Base-by-base conservation (phyloP, 2,329 filamentous ascomycete species). In the Pseudomassariella vexata region DNA sequence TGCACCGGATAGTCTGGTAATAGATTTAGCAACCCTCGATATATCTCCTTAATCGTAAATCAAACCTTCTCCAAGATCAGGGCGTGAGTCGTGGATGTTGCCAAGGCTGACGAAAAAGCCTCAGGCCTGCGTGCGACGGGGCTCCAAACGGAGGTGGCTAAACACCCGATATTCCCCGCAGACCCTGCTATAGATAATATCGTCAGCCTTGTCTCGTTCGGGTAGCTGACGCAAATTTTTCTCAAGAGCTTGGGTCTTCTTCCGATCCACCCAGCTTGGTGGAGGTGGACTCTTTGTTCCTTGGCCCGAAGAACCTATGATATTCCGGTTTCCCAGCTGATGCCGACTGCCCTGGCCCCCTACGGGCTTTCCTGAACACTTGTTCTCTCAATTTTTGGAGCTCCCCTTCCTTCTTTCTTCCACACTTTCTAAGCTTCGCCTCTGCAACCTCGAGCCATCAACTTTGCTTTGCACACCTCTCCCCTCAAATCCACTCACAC, bases 401-500 rank as follows among this genome's bases (percentile, higher is more conserved):
- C 49, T 50, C 48, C 41, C 40, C 45, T 48, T 46, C 45, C 35
- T 46, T 48, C 49, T 53, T 45, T 44, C 43, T 48, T 40, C 40
- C 47, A 38, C 46, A 47, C 39, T 40, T 12, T 44, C 38, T 46
- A 23, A 23, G 39, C 36, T 44, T 41, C 37, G 35, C 44, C 34
- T 38, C 38, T 41, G 41, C 42, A 37, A 48, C 38, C 36, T 33
- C 32, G 24, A 34, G 19, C 44, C 40, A 40, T 45, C 49, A 50
- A 47, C 50, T 53, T 54, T 52, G 48, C 47, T 48, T 49, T 48
- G 47, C 47, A 53, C 50, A 48, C 52, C 53, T 63, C 62, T 63
- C 59, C 58, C 55, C 59, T 57, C 60, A 59, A 56, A 50, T 48
- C 52, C 37, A n/a, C n/a, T n/a, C 34, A 42, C 45, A 48, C 42